Base-by-base conservation (phyloP, 2,329 filamentous ascomycete genomes). In the Eutypella sp. region DNA sequence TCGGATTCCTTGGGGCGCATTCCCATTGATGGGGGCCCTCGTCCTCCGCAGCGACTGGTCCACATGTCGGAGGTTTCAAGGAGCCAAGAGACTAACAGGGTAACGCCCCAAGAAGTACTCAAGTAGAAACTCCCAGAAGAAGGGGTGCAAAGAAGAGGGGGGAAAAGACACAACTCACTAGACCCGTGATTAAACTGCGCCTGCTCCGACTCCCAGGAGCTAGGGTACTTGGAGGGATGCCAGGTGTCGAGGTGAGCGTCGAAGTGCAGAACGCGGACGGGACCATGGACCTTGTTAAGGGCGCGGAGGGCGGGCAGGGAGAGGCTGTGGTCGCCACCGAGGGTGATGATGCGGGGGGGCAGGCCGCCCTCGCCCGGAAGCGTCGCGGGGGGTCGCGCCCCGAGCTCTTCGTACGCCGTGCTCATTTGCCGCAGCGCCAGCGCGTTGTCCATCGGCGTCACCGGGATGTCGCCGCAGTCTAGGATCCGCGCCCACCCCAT, bases 401-500 rank as follows among this genome's bases (percentile, higher is more conserved):
- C 74, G 3, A 95, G 81, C 66, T 91, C 85, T 6, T 75, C 71
- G 63, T 88, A 90, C 0, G 87, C 89, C 59, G 85, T 81, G 25
- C 80, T 87, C 89, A 96, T 95, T 67, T 96, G 91, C 38, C 76
- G 73, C 44, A 91, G 71, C 0, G 91, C 91, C 15, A 95, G 73
- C 1, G 74, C 81, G 63, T 96, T 96, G 70, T 96, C 89, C 56
- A 95, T 85, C 0, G 90, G 90, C 0, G 85, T 88, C 54, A 95
- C 75, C 23, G 91, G 89, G 46, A 96, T 89, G 63, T 96, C 91
- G 40, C 91, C 91, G 65, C 91, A 96, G 71, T 96, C 91, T 42
- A 92, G 73, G 48, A 96, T 81, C 33, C 72, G 81, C 1, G 87
- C 86, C 85, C 87, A 92, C 45, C 78, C 85, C 34, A 73, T 72